Evolutionary conservation across 2,329 filamentous ascomycete species (phyloP), one percentile per base, ranked within the genome.

Genomic region (Venturia pyrina): DNA sequence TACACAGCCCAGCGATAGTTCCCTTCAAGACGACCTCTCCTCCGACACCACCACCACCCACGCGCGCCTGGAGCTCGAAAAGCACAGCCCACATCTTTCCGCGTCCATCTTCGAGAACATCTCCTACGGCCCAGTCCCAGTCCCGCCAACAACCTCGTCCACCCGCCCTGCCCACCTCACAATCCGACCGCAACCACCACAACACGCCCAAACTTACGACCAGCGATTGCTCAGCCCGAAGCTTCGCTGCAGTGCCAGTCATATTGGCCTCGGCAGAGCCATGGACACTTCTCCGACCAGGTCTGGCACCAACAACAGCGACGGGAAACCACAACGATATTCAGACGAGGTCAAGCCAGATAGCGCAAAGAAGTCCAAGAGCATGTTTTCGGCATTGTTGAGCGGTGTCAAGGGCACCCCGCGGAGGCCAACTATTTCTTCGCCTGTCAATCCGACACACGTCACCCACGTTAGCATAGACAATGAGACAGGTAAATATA

Each of bases 391-490:
- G 19, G 90, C 88, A 70, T 92, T 96, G 73, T 87, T 96, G 81
- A 93, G 88, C 75, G 93, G 88, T 13, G 63, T 65, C 63, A 65
- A 65, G 53, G 63, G 63, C 70, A 93, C 92, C 44, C 92, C 90
- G 64, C 90, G 93, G 77, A 91, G 92, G 69, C 91, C 95, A 60
- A 87, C 93, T 76, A 99, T 99, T 72, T 98, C 95, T n/a, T 91
- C 92, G 46, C 95, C 95, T 65, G 93, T 96, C 77, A 98, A 99
- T 73, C 95, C 95, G 62, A 92, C 98, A 67, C 95, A 98, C 78
- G 91, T 99, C 72, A 98, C 93, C 66, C 95, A 99, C 77, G 95
- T 99, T 70, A 93, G 93, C 71, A 97, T 96, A 76, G 93, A 99
- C 78, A 96, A 95, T 78, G 85, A 90, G 72, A 98, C 95, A 3